Evolutionary conservation across 495 filamentous ascomycete genomes (phyloP).

Genomic region (Podospora sp.): DNA sequence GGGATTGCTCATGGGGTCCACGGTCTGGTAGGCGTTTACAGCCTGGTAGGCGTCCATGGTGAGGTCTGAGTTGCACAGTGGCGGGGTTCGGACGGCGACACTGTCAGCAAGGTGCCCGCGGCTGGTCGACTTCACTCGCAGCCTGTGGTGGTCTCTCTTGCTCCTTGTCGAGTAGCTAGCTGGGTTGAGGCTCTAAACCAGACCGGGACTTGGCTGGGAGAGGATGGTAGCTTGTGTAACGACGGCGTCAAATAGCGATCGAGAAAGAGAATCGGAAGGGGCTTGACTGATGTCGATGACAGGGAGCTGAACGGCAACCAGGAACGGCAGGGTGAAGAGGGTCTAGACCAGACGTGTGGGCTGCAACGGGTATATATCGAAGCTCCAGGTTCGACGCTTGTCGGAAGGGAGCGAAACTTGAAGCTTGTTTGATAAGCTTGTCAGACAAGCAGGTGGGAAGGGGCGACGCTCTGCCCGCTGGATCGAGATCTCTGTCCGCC

Average conservation of each 20-base stretch:
- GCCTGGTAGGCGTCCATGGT: slow-evolving; percentile 19
- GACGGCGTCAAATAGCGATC: slow-evolving; percentile 2
- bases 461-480: slow-evolving; percentile 8
- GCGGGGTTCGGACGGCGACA: not conserved
- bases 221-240: slow-evolving; percentile 21
- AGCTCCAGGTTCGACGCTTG: slow-evolving; percentile 3
- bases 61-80: not conserved
- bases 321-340: not conserved
- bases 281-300: not conserved
- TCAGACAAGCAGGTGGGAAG: slow-evolving; percentile 11
- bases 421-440: slow-evolving; percentile 16
- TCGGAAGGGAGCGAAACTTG: not conserved
- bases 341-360: slow-evolving; percentile 3
- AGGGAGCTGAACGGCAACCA: not conserved
- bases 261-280: slow-evolving; percentile 8
- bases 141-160: not conserved
- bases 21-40: no score
- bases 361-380: slow-evolving; percentile 11
- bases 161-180: not conserved
- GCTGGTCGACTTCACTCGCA: not conserved
- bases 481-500: slow-evolving; percentile 16
- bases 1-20: no score
- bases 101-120: not conserved
- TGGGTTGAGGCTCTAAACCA: slow-evolving; percentile 3
- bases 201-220: slow-evolving; percentile 13